These are phyloP conservation scores for Epichloe gansuensis DNA, from an alignment of 2,329 filamentous ascomycete genomes.

Conservation along the genomic window DNA sequence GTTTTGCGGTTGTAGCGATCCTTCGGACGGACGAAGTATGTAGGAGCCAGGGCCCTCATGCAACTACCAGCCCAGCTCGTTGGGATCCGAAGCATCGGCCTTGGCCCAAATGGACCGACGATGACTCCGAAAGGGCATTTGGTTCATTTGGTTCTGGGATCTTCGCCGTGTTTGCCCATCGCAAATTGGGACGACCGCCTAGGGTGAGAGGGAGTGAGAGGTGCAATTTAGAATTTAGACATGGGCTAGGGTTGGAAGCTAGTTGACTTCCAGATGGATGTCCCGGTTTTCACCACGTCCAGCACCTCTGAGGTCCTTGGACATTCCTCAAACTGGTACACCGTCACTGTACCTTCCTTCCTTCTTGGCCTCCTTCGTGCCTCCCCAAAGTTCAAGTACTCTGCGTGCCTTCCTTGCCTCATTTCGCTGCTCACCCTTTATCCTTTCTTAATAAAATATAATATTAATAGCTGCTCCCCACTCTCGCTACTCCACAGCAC, in stretches of 20 bases:
- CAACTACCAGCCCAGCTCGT: background rate
- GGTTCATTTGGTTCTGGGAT: background rate
- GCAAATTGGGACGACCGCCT: background rate
- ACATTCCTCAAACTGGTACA: background rate
- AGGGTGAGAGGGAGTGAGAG: background rate
- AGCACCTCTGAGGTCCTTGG: background rate
- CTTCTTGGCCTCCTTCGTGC: background rate
- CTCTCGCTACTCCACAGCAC: background rate
- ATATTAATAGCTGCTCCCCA: background rate
- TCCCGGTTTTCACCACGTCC: background rate
- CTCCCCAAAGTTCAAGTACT: background rate
- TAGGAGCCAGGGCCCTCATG: background rate
- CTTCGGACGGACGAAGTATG: background rate
- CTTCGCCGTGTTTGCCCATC: background rate
- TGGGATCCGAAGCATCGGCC: background rate
- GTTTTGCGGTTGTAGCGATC: background rate
- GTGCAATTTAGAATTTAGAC: conserved; percentile 3
- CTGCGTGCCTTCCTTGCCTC: background rate
- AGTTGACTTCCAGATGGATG: background rate
- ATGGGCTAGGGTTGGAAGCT: background rate
- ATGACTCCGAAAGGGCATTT: conserved; percentile 1
- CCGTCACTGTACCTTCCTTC: background rate
- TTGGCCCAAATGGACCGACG: background rate
- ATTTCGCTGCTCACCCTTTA: background rate
- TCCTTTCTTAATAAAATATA: background rate